Percentiles rank a stretch among this genome's conserved stretches.
Conservation (phyloP, 768 basidiomycete species). For the Boletales sp. region DNA sequence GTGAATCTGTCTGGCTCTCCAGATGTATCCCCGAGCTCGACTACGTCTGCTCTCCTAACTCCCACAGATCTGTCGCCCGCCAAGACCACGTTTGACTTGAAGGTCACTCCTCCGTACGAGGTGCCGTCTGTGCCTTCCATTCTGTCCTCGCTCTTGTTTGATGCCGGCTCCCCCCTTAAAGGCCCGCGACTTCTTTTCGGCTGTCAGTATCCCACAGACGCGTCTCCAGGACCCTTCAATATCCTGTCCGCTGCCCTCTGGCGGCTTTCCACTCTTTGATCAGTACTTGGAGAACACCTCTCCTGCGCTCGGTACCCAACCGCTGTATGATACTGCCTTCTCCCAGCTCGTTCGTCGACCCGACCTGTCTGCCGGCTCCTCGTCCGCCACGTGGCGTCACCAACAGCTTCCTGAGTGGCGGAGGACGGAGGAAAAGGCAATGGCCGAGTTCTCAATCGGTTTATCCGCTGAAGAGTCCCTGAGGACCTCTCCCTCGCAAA, state of each 20-base stretch:
- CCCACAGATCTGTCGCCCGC: conserved; percentile 73
- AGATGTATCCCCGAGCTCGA: conserved; percentile 72
- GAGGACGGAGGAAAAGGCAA: conserved; percentile 31
- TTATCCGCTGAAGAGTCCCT: conserved; percentile 27
- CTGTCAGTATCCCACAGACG: conserved; percentile 21
- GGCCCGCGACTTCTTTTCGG: conserved; percentile 28
- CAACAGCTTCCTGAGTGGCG: conserved; percentile 43
- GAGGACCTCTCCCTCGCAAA: conserved; percentile 27
- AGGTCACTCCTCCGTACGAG: conserved; percentile 53
- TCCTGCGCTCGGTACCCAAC: conserved; percentile 34
- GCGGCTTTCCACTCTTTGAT: conserved; percentile 47
- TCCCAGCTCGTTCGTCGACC: conserved; percentile 23
- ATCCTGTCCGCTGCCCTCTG: conserved; percentile 19
- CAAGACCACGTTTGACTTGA: conserved; percentile 52
- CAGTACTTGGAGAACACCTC: conserved; percentile 46
- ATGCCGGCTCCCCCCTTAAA: conserved; percentile 40
- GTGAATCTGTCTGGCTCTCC: conserved; percentile 46
- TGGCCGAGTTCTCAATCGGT: conserved; percentile 21
- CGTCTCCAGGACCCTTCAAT: conserved; percentile 20
- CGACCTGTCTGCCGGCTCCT: conserved; percentile 11
- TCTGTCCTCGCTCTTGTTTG: conserved; percentile 40
- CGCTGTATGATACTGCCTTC: conserved; percentile 32
- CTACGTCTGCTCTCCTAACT: conserved; percentile 66
- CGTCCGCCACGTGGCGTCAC: conserved; percentile 21
- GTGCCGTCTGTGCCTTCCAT: conserved; percentile 23